phyloP scores from a whole-genome alignment of 495 filamentous ascomycete species.

The Amniculicola lignicola region DNA sequence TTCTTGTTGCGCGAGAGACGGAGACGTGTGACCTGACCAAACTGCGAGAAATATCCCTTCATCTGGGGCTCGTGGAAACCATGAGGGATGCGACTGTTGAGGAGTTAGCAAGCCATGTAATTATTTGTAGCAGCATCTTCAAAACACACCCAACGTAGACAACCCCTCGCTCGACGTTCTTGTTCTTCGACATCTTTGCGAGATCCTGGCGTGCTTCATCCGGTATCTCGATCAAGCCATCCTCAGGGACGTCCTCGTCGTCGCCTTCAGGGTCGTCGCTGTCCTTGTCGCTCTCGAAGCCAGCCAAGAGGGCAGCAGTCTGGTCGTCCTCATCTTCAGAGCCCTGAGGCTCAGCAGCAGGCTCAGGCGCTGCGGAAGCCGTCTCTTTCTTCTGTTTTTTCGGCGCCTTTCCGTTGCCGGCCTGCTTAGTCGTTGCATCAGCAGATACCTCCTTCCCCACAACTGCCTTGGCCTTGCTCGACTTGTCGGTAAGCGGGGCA shows the following conservation, averaged over 20 bases:
- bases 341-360: constrained; percentile 1
- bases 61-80: constrained; percentile 98
- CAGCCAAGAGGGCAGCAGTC: constrained; percentile 65
- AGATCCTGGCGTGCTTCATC: constrained; percentile 57
- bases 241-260: constrained; percentile 54
- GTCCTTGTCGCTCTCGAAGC: constrained; percentile 73
- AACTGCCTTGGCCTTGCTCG: constrained; percentile 22
- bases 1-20: constrained; percentile 86
- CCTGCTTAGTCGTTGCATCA: constrained; percentile 26
- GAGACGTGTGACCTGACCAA: constrained; percentile 76
- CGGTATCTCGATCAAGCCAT: constrained; percentile 52
- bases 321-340: constrained; percentile 50
- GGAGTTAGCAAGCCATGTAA: too few species aligned
- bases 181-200: constrained; percentile 46
- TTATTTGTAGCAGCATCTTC: too few species aligned
- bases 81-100: constrained; percentile 74
- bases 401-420: constrained; percentile 6
- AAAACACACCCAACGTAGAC: constrained; percentile 70
- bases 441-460: constrained; percentile 26
- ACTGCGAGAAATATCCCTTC: constrained; percentile 91
- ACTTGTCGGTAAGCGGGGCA: constrained; percentile 1
- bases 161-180: constrained; percentile 66
- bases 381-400: constrained; percentile 18
- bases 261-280: constrained; percentile 54
- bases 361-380: background rate